Conservation (phyloP, 2,329 filamentous ascomycete genomes). For the Xylariaceae sp. region DNA sequence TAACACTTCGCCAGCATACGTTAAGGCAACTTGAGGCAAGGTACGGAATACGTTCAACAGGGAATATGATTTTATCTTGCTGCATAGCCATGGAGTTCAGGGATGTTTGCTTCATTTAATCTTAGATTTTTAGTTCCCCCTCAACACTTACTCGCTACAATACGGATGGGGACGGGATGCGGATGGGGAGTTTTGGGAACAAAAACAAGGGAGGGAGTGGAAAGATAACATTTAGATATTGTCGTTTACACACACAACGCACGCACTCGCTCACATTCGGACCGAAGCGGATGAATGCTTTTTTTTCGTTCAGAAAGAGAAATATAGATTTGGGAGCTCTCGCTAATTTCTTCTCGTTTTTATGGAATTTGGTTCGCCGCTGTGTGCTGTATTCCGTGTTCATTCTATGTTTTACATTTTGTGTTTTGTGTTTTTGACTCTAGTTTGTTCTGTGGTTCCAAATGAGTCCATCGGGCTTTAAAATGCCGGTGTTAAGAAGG, state of each 20-base stretch:
- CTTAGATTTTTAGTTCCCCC: not conserved
- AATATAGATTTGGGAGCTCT: too few relatives aligned
- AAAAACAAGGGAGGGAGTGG: too few relatives aligned
- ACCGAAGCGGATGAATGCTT: too few relatives aligned
- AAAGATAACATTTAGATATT: too few relatives aligned
- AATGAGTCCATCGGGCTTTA: not conserved
- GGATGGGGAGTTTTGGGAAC: not conserved
- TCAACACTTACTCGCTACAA: not conserved
- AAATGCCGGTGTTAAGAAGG: not conserved
- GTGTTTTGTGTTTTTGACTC: slow-evolving; percentile 12
- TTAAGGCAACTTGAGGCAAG: slow-evolving; percentile 22
- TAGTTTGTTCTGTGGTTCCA: slow-evolving; percentile 17
- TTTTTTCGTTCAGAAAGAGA: too few relatives aligned
- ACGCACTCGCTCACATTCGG: too few relatives aligned
- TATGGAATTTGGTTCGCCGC: slow-evolving; percentile 1
- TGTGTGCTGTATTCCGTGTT: slow-evolving; percentile 22
- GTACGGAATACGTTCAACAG: not conserved
- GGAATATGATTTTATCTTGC: slow-evolving; percentile 7
- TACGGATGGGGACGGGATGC: not conserved
- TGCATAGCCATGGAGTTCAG: slow-evolving; percentile 33
- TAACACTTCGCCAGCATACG: slow-evolving; percentile 20
- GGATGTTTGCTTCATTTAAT: slow-evolving; percentile 7
- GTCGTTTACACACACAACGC: too few relatives aligned
- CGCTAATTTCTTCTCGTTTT: too few relatives aligned
- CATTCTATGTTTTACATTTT: slow-evolving; percentile 20